A percentile compares a stretch with the other conserved stretches of the same genome.
These are phyloP conservation scores for Geum urbanum DNA, from an alignment of 306 rosid genomes.

Conservation along the genomic window DNA sequence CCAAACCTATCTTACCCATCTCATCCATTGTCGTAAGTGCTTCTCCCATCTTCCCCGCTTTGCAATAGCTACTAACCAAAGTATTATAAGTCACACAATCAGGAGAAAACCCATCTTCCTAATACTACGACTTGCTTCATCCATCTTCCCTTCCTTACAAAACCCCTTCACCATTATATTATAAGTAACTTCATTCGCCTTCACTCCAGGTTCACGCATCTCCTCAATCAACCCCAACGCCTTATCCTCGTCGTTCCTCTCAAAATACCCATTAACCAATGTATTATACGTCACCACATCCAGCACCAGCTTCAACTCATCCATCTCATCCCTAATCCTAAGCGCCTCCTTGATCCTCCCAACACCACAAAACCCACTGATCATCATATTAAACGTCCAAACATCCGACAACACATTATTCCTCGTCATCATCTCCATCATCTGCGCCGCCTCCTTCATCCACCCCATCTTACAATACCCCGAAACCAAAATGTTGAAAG, in stretches of 20 bases:
- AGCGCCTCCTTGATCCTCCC: conserved; percentile 73
- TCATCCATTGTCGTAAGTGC: conserved; percentile 68
- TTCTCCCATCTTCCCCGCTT: conserved; percentile 60
- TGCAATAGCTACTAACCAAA: conserved; percentile 60
- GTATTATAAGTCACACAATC: conserved; percentile 73
- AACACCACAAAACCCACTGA: conserved; percentile 58
- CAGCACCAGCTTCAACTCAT: conserved; percentile 45
- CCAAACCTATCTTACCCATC: conserved; percentile 63
- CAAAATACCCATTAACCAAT: conserved; percentile 64
- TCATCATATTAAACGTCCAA: conserved; percentile 77
- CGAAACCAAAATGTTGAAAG: conserved; percentile 64
- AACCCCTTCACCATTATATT: conserved; percentile 82
- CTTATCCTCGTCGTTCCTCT: conserved; percentile 32
- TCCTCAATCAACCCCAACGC: conserved; percentile 55
- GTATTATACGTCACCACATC: conserved; percentile 88
- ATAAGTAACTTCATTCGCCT: conserved; percentile 54
- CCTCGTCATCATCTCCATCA: conserved; percentile 62
- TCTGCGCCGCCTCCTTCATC: conserved; percentile 64
- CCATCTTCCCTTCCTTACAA: conserved; percentile 66
- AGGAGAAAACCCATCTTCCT: conserved; percentile 59
- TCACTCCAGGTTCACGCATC: conserved; percentile 57
- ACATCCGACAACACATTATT: conserved; percentile 51
- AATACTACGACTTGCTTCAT: conserved; percentile 45
- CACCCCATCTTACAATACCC: conserved; percentile 76
- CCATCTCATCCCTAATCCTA: conserved; percentile 68